A percentile compares a stretch with the other conserved stretches of the same genome.
phyloP scores from a whole-genome alignment of 768 basidiomycete genomes.

The Suillus variegatus region DNA sequence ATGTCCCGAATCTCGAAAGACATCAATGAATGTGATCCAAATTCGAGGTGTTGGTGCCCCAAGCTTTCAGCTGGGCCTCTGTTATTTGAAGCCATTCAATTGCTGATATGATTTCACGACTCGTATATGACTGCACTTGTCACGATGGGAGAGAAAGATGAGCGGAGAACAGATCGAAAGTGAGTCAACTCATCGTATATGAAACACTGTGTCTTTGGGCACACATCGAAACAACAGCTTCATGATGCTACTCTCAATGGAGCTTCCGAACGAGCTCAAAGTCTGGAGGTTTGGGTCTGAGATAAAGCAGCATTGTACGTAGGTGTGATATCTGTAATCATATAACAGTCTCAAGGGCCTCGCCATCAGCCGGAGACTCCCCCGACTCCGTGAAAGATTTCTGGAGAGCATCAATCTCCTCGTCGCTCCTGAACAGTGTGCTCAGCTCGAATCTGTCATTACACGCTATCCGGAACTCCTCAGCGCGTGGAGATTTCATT shows the following conservation, averaged over 20 bases:
- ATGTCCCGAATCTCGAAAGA: too few species aligned
- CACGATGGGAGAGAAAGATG: background rate
- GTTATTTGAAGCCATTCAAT: too few species aligned
- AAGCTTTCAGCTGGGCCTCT: too few species aligned
- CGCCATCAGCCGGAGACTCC: slow-evolving; percentile 13
- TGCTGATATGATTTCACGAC: too few species aligned
- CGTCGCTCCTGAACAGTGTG: slow-evolving; percentile 61
- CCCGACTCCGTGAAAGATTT: slow-evolving; percentile 20
- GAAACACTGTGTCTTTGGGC: background rate
- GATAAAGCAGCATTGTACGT: background rate
- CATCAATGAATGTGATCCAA: too few species aligned
- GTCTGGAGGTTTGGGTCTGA: background rate
- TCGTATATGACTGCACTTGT: too few species aligned
- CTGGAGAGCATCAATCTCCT: slow-evolving; percentile 49
- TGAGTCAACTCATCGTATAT: background rate
- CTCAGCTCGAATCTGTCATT: slow-evolving; percentile 58
- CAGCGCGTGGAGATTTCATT: slow-evolving; percentile 51
- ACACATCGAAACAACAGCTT: background rate
- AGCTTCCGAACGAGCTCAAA: background rate
- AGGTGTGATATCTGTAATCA: background rate
- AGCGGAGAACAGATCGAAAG: background rate
- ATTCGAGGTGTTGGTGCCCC: too few species aligned
- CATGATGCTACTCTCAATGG: background rate
- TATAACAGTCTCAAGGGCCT: slow-evolving; percentile 1
- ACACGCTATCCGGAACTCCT: slow-evolving; percentile 63